Evolutionary conservation across 768 basidiomycete species (phyloP), one percentile per base, ranked within the genome.

Genomic region (Phanerochaete carnosa): DNA sequence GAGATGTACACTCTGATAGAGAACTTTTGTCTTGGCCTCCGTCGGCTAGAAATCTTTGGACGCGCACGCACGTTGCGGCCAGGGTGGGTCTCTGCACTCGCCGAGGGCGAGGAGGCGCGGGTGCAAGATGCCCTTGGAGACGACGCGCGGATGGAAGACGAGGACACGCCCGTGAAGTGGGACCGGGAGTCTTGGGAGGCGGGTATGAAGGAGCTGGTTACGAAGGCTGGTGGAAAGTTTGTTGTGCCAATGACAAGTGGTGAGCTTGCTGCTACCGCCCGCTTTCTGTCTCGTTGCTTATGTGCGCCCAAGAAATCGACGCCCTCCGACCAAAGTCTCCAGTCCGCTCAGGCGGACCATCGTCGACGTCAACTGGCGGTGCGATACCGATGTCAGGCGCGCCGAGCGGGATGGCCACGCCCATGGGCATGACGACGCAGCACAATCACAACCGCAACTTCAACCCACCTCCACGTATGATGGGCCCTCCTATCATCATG

Each of bases 1-100:
- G 96, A 98, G 72, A 91, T 95, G 80, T 95, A 98, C 76, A 88
- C 89, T 4, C 83, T 99, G 45, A 90, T 98, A 70, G 97, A 99
- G 74, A 98, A 96, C 73, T 98, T 99, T 72, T 98, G 95, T 70
- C 87, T 97, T 53, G 97, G 95, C 4, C 83, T 90, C 0, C 88
- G 96, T 16, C 85, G 97, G 2, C 84, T 99, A 15, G 94, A 98
- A 70, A 75, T 99, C 13, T 98, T 95, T 64, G 94, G 92, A 0
- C 83, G 85, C 2, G 77, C 78, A 0, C 80, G 83, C 0, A 83
- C 87, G 0, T 76, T 92, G 6, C 85, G 95, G 0, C 83, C 87
- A 12, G 96, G 96, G 6, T 99, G 97, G 97, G 88, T 97, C 12
- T 92, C 93, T n/a, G 86, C 88, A 12, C 79, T 90, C 47, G 81